Evolutionary conservation across 169 alveolate genomes (phyloP), one percentile per base, ranked within the genome.

Genomic region (Babesia ovata): DNA sequence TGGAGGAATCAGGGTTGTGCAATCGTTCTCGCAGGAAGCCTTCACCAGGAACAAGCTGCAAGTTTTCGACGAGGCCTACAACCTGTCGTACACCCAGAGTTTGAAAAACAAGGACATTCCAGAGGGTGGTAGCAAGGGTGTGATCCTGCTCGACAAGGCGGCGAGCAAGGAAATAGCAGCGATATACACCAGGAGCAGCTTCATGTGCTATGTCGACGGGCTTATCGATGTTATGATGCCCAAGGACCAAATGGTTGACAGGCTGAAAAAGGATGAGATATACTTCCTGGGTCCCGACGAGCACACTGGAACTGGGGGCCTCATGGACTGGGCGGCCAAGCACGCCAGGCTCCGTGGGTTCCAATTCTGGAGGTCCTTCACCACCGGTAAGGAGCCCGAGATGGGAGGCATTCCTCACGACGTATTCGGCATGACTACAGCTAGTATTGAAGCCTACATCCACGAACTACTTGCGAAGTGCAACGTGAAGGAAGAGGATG

Each of bases 341-440:
- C 86, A 86, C 19, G 96, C 96, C 42, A 83, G 81, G 53, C 74
- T 67, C 42, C 83, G 94, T 54, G 91, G 90, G 8, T 82, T 70
- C 66, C 58, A 39, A 50, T 90, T 65, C 78, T 92, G 95, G 95
- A 86, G 91, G 75, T 87, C 95, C 24, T 84, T 93, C 85, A 92
- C 97, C 14, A 93, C 97, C 0, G 97, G 97, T 17, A 93, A 93
- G 66, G 81, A 75, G 33, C 91, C 91, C 24, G 79, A 76, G 59
- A 76, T 90, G 77, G 97, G 97, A 19, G 97, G 97, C 49, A 92
- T 93, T 16, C 97, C 97, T 0, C 97, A 93, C 79, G 97, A 93
- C 76, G 54, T 63, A 26, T 92, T 83, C 70, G 97, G 96, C 24
- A 93, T 92, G 95, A 93, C 97, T n/a, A 93, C 97, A 54, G 74